Conservation (phyloP, 768 basidiomycete species). For the Auriculariales sp. region DNA sequence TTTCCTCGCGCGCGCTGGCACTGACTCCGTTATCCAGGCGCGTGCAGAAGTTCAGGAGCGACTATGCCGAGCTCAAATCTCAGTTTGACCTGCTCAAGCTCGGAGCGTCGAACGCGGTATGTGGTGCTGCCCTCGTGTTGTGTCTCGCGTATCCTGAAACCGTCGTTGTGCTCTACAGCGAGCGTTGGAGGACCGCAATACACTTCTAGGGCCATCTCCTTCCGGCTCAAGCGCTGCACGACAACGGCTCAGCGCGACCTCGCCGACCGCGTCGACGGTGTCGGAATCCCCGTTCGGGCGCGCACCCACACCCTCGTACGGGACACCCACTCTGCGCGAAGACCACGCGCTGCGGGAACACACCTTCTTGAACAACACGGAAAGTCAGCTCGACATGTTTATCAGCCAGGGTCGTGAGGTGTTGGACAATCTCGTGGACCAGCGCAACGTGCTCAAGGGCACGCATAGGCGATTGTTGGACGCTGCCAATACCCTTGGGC, state of each 20-base stretch:
- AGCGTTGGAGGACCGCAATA: conserved; percentile 2
- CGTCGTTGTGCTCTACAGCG: conserved; percentile 2
- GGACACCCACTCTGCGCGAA: conserved; percentile 46
- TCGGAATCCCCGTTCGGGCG: conserved; percentile 74
- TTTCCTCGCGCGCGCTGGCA: conserved; percentile 3
- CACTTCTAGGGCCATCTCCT: conserved; percentile 13
- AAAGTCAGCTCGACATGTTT: conserved; percentile 75
- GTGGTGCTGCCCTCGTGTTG: conserved; percentile 8
- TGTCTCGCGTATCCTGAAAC: not conserved
- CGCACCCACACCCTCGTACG: conserved; percentile 31
- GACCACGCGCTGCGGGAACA: conserved; percentile 78
- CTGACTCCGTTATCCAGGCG: conserved; percentile 37
- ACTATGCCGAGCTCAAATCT: conserved; percentile 66
- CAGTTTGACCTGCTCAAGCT: conserved; percentile 72
- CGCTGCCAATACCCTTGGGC: conserved; percentile 85
- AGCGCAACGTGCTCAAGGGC: conserved; percentile 88
- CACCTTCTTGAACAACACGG: conserved; percentile 73
- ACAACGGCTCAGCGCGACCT: conserved; percentile 37
- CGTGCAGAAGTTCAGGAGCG: conserved; percentile 79
- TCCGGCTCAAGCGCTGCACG: conserved; percentile 45
- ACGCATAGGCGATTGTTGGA: conserved; percentile 76
- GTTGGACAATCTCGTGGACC: conserved; percentile 82
- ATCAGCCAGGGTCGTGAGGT: conserved; percentile 86
- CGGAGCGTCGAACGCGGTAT: conserved; percentile 36
- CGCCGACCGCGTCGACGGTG: conserved; percentile 21